Evolutionary conservation across 176 grass and related monocot genomes (phyloP).

Genomic region (Alloteropsis semialata): DNA sequence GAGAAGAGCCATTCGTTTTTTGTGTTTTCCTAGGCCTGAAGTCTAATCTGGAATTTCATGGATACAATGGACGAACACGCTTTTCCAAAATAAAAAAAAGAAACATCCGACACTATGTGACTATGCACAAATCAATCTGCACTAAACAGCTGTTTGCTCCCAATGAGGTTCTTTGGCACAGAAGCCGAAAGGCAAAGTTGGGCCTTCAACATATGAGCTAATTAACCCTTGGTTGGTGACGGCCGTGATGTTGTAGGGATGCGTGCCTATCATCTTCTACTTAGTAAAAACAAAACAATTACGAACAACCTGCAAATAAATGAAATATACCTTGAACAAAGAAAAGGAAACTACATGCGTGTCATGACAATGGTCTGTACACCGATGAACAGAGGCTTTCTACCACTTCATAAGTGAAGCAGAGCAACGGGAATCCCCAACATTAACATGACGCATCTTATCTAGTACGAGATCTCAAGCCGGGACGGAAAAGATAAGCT

Average conservation of each 20-base stretch:
- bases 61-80: background rate
- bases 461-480: background rate
- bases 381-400: background rate
- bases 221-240: background rate
- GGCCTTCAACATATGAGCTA: background rate
- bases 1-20: background rate
- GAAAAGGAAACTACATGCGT: background rate
- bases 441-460: background rate
- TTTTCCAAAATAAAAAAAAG: background rate
- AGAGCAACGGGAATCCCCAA: background rate
- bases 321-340: background rate
- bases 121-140: background rate
- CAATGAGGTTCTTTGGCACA: background rate
- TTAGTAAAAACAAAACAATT: background rate
- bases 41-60: background rate
- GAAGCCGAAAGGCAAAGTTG: background rate
- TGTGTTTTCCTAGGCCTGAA: background rate
- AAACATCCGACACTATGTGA: background rate
- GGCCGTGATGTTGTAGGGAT: too few species aligned
- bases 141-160: background rate
- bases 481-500: background rate
- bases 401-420: background rate
- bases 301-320: background rate
- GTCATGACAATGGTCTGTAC: background rate
- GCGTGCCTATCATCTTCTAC: background rate